A percentile compares a stretch with the other conserved stretches of the same genome.
phyloP scores from a whole-genome alignment of 148 eudicot genomes.

The Chenopodium album region DNA sequence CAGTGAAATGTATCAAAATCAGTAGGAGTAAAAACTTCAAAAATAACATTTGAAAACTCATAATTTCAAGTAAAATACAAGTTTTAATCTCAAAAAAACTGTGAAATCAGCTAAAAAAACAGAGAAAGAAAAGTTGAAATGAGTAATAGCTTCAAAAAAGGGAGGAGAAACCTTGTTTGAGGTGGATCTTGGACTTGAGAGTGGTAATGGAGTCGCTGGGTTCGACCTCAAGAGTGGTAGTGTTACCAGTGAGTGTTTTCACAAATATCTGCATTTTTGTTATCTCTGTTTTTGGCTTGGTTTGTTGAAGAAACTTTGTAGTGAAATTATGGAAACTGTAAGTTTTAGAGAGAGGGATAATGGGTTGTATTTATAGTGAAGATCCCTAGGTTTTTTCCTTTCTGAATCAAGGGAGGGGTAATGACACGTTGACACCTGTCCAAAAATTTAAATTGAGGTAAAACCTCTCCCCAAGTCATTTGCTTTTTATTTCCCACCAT shows the following conservation, averaged over 20 bases:
- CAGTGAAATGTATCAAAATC: no score
- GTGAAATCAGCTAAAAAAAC: no score
- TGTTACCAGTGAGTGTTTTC: slow-evolving; percentile 1
- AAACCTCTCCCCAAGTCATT: neutral
- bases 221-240: slow-evolving; percentile 1
- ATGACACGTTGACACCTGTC: neutral
- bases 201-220: neutral
- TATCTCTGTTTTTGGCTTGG: neutral
- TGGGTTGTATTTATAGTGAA: neutral
- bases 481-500: neutral
- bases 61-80: neutral
- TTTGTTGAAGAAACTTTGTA: neutral
- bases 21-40: neutral
- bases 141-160: neutral
- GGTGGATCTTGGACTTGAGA: slow-evolving; percentile 5
- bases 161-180: neutral
- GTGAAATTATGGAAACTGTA: neutral
- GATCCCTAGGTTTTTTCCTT: neutral
- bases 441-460: neutral
- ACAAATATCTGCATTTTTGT: slow-evolving; percentile 12
- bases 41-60: neutral
- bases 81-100: neutral
- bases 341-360: neutral
- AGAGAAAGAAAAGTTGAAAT: neutral
- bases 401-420: neutral